Percentiles rank a stretch among this genome's conserved stretches.
Conservation (phyloP, 2,329 filamentous ascomycete species). For the Colletotrichum phormii region DNA sequence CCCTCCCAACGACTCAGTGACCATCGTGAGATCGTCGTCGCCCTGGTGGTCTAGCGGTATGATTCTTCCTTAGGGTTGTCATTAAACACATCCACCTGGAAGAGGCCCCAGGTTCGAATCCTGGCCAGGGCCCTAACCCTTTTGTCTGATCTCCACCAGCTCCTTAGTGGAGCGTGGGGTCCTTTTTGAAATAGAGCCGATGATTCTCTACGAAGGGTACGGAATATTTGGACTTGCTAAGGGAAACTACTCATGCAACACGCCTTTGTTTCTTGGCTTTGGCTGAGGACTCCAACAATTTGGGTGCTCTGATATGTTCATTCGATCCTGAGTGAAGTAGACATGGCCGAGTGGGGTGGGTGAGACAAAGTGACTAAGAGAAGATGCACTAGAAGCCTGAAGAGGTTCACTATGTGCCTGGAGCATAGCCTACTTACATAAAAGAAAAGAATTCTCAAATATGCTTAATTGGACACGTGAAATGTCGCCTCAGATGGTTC, state of each 20-base stretch:
- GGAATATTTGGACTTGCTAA: neutral
- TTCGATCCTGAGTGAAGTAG: no score
- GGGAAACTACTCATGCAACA: neutral
- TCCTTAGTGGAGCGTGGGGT: neutral
- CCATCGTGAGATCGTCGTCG: neutral
- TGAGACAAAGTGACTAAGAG: no score
- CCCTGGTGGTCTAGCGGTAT: slow-evolving; percentile 17
- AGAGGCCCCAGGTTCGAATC: slow-evolving; percentile 17
- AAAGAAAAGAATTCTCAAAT: neutral
- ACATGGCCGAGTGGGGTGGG: no score
- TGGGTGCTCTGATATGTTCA: no score
- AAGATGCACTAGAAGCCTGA: no score
- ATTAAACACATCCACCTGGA: neutral
- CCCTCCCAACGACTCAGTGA: neutral
- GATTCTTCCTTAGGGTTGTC: slow-evolving; percentile 13
- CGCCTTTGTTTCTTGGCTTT: neutral
- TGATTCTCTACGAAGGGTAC: neutral
- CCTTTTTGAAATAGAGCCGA: neutral
- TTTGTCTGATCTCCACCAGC: neutral
- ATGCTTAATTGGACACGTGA: neutral
- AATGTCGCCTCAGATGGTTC: neutral
- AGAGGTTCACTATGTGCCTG: no score
- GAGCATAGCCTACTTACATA: neutral
- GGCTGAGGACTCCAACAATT: no score
- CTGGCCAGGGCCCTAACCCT: slow-evolving; percentile 2